Evolutionary conservation across 345 rosid genomes (phyloP).

Genomic region (Gossypium mustelinum): DNA sequence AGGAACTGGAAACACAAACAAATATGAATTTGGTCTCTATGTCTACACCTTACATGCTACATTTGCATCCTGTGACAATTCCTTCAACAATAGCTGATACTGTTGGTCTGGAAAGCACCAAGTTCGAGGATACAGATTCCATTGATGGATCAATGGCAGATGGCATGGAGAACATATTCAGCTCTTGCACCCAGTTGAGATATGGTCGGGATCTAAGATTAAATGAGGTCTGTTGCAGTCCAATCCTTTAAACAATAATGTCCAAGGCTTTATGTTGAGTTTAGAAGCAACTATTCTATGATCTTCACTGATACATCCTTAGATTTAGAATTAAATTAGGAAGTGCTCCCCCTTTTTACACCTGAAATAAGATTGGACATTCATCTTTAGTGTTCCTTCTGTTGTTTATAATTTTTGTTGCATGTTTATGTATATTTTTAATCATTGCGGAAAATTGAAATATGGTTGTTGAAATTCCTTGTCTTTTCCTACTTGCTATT

Average conservation of each 20-base stretch:
- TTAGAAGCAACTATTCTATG: slow-evolving; percentile 1
- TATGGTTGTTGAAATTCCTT: not conserved
- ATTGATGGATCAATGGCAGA: slow-evolving; percentile 70
- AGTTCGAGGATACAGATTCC: slow-evolving; percentile 74
- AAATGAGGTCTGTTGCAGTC: slow-evolving; percentile 65
- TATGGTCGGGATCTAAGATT: slow-evolving; percentile 92
- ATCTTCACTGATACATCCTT: not conserved
- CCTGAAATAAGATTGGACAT: not conserved
- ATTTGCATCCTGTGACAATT: slow-evolving; percentile 85
- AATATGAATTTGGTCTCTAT: slow-evolving; percentile 58
- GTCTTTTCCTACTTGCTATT: slow-evolving; percentile 10
- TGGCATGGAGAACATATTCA: slow-evolving; percentile 98
- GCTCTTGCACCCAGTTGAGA: slow-evolving; percentile 71
- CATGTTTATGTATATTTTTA: not conserved
- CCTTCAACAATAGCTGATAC: slow-evolving; percentile 77
- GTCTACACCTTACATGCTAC: slow-evolving; percentile 93
- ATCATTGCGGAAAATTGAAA: not conserved
- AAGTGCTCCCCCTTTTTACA: not conserved
- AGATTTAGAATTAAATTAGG: not conserved
- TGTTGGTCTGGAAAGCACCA: slow-evolving; percentile 53
- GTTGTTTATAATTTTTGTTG: not conserved
- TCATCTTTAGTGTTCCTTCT: not conserved
- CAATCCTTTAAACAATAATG: slow-evolving; percentile 8
- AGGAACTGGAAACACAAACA: slow-evolving; percentile 54
- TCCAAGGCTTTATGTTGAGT: slow-evolving; percentile 1